Evolutionary conservation across 2,329 filamentous ascomycete species (phyloP).

Genomic region (Cercospora zeina): DNA sequence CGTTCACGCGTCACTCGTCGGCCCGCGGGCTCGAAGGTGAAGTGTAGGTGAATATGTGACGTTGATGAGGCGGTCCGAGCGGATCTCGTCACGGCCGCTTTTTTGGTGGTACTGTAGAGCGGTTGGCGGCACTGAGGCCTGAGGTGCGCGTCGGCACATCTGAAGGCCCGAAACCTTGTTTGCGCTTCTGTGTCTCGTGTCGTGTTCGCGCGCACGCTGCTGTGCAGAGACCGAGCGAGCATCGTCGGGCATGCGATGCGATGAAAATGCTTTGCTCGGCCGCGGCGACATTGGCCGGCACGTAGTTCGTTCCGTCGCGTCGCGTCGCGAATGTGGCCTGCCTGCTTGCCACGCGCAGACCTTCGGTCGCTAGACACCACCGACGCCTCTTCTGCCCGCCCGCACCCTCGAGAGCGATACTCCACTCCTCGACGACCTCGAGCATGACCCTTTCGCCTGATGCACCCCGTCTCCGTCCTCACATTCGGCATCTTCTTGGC

Average conservation of each 20-base stretch:
- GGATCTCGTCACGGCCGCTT: background rate
- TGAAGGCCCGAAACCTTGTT: background rate
- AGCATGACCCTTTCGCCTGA: slow-evolving; percentile 43
- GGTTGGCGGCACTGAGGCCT: background rate
- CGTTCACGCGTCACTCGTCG: slow-evolving; percentile 1
- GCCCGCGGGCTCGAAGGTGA: too few species aligned
- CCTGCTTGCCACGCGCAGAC: background rate
- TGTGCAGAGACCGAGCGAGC: background rate
- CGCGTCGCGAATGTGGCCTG: background rate
- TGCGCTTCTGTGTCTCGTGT: background rate
- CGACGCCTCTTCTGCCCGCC: slow-evolving; percentile 10
- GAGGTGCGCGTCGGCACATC: background rate
- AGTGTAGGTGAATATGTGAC: background rate
- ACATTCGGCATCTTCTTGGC: slow-evolving; percentile 98
- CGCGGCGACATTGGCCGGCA: background rate
- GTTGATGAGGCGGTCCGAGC: background rate
- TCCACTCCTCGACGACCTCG: slow-evolving; percentile 10
- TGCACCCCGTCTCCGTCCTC: slow-evolving; percentile 97
- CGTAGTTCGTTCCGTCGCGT: background rate
- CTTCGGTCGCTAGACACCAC: slow-evolving; percentile 7
- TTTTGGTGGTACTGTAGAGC: background rate
- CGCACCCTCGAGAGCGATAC: background rate
- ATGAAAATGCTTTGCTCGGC: background rate
- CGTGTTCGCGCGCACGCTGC: background rate
- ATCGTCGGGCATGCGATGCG: background rate